Conservation (phyloP, 106 monocot species). For the Dactylorhiza incarnata region DNA sequence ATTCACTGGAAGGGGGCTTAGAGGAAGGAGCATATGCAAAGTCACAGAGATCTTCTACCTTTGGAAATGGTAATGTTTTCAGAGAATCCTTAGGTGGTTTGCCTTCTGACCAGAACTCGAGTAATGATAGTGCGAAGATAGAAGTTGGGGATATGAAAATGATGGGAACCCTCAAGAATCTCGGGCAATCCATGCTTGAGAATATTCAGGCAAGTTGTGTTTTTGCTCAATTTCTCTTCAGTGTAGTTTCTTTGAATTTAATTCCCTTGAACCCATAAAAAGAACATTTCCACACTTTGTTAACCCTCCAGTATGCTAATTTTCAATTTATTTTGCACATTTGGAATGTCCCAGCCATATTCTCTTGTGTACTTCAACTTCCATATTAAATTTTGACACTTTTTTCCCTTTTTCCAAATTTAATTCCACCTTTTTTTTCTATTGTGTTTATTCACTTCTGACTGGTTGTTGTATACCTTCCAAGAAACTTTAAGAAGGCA, state of each 20-base stretch:
- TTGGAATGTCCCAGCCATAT: background rate
- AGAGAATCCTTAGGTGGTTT: background rate
- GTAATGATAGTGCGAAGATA: conserved; percentile 6
- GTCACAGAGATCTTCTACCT: background rate
- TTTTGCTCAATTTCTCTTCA: background rate
- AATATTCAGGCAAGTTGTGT: conserved; percentile 43
- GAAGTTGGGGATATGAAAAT: conserved; percentile 31
- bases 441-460: too few relatives aligned
- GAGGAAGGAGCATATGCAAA: conserved; percentile 18
- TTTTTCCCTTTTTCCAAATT: too few relatives aligned
- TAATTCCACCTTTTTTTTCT: too few relatives aligned
- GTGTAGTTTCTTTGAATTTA: background rate
- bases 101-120: conserved; percentile 5
- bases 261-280: background rate
- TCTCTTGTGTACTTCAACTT: background rate
- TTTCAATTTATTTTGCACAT: background rate
- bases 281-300: background rate
- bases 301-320: too few relatives aligned
- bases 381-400: background rate
- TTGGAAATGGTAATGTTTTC: conserved; percentile 9
- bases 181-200: conserved; percentile 53
- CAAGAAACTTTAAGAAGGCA: too few relatives aligned
- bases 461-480: too few relatives aligned
- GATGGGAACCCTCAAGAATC: conserved; percentile 28
- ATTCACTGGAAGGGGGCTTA: conserved; percentile 12